phyloP scores from a whole-genome alignment of 345 rosid species.

The Brassica carinata region DNA sequence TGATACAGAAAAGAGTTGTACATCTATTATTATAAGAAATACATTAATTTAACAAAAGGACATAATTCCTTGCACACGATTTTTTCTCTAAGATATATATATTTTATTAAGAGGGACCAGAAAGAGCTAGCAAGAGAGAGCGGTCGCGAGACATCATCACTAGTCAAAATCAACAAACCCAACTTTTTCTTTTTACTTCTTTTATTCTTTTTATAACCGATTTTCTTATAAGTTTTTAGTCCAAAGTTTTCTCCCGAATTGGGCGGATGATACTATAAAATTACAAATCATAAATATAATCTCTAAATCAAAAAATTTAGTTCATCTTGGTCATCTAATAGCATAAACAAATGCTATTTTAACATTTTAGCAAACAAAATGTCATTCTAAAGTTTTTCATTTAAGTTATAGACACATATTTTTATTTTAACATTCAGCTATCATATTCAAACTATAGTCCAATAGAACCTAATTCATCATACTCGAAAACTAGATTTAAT shows the following conservation, averaged over 20 bases:
- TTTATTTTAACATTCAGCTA: neutral
- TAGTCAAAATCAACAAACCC: conserved; percentile 43
- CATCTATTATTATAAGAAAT: neutral
- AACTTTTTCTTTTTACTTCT: conserved; percentile 31
- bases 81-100: conserved; percentile 24
- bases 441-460: neutral
- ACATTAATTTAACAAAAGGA: conserved; percentile 22
- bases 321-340: neutral
- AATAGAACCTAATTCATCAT: neutral
- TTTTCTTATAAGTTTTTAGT: conserved; percentile 8
- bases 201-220: conserved; percentile 20
- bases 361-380: neutral
- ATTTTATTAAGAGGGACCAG: conserved; percentile 33
- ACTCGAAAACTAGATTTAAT: neutral
- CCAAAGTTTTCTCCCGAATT: conserved; percentile 19
- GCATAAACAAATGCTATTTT: neutral
- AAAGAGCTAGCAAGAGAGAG: conserved; percentile 36
- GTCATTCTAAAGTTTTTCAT: neutral
- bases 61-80: conserved; percentile 39
- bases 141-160: conserved; percentile 44
- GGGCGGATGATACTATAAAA: neutral
- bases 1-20: conserved; percentile 16
- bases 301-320: neutral
- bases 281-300: conserved; percentile 1
- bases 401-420: neutral